phyloP scores from a whole-genome alignment of 192 early-diverging fungal genomes.

The Gryganskiella cystojenkinii region DNA sequence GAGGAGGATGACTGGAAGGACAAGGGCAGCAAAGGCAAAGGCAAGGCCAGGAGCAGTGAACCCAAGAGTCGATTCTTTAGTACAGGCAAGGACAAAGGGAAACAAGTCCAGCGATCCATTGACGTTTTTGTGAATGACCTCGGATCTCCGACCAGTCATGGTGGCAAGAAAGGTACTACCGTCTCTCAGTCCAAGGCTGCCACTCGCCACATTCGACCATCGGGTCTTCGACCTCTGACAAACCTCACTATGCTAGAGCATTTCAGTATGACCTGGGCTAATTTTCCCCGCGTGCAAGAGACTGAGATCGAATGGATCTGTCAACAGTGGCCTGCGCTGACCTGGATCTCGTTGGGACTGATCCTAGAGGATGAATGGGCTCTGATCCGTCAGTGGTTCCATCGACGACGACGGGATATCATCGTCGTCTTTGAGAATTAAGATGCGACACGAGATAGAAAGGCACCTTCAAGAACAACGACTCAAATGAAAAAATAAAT shows the following conservation, averaged over 20 bases:
- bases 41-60: neutral
- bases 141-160: too few relatives aligned
- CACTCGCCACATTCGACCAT: too few relatives aligned
- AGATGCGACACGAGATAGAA: too few relatives aligned
- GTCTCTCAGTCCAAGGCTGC: too few relatives aligned
- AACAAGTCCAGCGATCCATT: too few relatives aligned
- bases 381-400: constrained; percentile 14
- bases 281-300: constrained; percentile 20
- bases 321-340: constrained; percentile 11
- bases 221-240: constrained; percentile 19
- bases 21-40: constrained; percentile 13
- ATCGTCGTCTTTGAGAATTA: constrained; percentile 20
- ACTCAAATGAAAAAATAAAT: too few relatives aligned
- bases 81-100: neutral
- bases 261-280: constrained; percentile 25
- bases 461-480: too few relatives aligned
- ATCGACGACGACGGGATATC: constrained; percentile 8
- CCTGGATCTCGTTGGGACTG: constrained; percentile 25
- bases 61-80: neutral
- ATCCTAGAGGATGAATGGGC: constrained; percentile 20
- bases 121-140: too few relatives aligned
- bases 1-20: neutral
- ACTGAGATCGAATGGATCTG: constrained; percentile 26
- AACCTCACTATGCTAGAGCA: constrained; percentile 7
- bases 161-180: too few relatives aligned